These are phyloP conservation scores for Citrus cavaleriei DNA, from an alignment of 345 rosid genomes.

Conservation along the genomic window DNA sequence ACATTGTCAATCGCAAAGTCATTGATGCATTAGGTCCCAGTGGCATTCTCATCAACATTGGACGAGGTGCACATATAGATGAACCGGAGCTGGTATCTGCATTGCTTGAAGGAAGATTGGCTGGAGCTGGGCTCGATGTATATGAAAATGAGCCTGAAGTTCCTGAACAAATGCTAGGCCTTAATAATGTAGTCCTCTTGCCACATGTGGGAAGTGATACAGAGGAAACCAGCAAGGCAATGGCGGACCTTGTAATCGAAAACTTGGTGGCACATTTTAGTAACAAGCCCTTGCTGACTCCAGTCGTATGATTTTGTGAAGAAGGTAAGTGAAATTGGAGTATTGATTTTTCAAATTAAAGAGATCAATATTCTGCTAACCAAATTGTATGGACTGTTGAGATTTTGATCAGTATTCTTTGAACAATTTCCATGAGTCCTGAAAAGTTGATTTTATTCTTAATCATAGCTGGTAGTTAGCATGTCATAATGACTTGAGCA, in stretches of 20 bases:
- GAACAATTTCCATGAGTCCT: neutral
- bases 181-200: slow-evolving; percentile 52
- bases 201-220: slow-evolving; percentile 63
- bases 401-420: neutral
- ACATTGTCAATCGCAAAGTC: slow-evolving; percentile 39
- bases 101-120: slow-evolving; percentile 52
- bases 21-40: slow-evolving; percentile 59
- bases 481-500: neutral
- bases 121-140: slow-evolving; percentile 63
- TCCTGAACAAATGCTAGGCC: slow-evolving; percentile 43
- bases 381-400: neutral
- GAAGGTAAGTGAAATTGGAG: neutral
- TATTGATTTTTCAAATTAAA: neutral
- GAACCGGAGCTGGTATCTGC: slow-evolving; percentile 63
- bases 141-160: slow-evolving; percentile 54
- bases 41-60: slow-evolving; percentile 63
- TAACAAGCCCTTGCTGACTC: slow-evolving; percentile 34
- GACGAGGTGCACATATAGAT: slow-evolving; percentile 53
- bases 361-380: neutral
- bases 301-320: slow-evolving; percentile 14
- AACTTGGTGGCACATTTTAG: slow-evolving; percentile 44
- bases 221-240: slow-evolving; percentile 42
- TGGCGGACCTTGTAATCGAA: slow-evolving; percentile 43
- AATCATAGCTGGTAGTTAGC: neutral
- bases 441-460: neutral